Evolutionary conservation across 129 eudicot genomes (phyloP).

Genomic region (Calendula officinalis): DNA sequence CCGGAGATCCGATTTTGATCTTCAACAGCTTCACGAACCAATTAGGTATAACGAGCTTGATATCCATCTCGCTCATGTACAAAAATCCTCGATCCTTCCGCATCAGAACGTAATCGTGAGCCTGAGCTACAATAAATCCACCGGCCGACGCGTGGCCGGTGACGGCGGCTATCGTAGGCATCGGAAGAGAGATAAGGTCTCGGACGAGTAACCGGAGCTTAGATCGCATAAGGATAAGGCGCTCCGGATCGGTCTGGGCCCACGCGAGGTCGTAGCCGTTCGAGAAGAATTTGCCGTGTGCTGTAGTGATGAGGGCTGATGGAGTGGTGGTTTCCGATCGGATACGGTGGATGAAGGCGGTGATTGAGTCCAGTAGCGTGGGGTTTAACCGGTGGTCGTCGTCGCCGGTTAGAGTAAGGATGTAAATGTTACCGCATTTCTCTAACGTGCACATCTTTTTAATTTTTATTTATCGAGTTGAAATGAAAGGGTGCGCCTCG

Average conservation of each 20-base stretch:
- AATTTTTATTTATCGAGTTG: neutral
- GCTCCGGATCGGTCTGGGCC: constrained; percentile 39
- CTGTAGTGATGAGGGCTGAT: constrained; percentile 66
- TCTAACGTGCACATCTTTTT: constrained; percentile 62
- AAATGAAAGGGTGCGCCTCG: neutral
- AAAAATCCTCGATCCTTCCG: constrained; percentile 62
- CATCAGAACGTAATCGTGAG: constrained; percentile 77
- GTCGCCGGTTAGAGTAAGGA: constrained; percentile 68
- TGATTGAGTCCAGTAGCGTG: constrained; percentile 54
- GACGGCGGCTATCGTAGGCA: constrained; percentile 90
- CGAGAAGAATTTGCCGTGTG: constrained; percentile 80
- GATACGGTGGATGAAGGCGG: constrained; percentile 36
- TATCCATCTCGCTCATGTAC: constrained; percentile 82
- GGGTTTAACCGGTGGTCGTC: constrained; percentile 84
- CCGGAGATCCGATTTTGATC: constrained; percentile 52
- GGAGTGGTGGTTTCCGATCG: constrained; percentile 39
- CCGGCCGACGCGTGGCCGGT: constrained; percentile 73
- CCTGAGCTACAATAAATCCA: constrained; percentile 53
- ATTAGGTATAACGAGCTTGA: constrained; percentile 38
- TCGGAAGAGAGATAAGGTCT: constrained; percentile 60
- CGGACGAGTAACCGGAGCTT: constrained; percentile 56
- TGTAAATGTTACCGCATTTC: constrained; percentile 55
- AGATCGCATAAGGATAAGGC: constrained; percentile 35
- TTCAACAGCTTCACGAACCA: constrained; percentile 45
- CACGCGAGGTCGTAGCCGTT: constrained; percentile 79